Evolutionary conservation across 768 basidiomycete genomes (phyloP).

Genomic region (Infundibulicybe gibba): DNA sequence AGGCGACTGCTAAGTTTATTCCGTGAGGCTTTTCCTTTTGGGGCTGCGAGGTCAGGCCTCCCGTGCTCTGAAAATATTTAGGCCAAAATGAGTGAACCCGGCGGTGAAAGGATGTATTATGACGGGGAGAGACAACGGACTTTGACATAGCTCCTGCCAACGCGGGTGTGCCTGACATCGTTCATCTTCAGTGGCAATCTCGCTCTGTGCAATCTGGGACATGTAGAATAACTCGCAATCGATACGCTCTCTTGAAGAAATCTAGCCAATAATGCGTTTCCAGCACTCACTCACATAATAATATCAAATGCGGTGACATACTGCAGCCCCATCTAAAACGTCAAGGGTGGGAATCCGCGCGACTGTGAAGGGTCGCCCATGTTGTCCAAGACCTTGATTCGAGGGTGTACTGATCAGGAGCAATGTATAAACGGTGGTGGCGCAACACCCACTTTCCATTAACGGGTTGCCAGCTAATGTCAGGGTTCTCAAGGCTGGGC

Average conservation of each 20-base stretch:
- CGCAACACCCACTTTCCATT: conserved; percentile 38
- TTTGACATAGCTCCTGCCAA: conserved; percentile 59
- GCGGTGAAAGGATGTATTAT: conserved; percentile 2
- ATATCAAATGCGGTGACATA: conserved; percentile 28
- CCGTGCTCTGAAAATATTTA: conserved; percentile 49
- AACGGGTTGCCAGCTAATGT: conserved; percentile 64
- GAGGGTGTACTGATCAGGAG: conserved; percentile 6
- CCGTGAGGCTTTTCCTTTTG: conserved; percentile 20
- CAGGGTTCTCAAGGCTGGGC: conserved; percentile 61
- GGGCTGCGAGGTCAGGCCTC: conserved; percentile 32
- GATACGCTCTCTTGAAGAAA: conserved; percentile 64
- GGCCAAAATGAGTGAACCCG: conserved; percentile 2
- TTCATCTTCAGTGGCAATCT: conserved; percentile 36
- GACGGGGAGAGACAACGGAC: conserved; percentile 38
- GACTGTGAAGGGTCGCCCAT: conserved; percentile 58
- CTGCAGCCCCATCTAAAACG: conserved; percentile 60
- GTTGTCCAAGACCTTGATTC: conserved; percentile 33
- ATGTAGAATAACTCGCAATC: conserved; percentile 86
- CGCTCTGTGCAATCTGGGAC: conserved; percentile 52
- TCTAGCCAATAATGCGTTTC: conserved; percentile 34
- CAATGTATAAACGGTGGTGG: conserved; percentile 2
- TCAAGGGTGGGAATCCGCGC: conserved; percentile 64
- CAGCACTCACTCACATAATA: neutral
- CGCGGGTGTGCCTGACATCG: conserved; percentile 54
- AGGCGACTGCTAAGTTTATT: conserved; percentile 60